These are phyloP conservation scores for Suillus plorans DNA, from an alignment of 768 basidiomycete genomes.

Conservation along the genomic window DNA sequence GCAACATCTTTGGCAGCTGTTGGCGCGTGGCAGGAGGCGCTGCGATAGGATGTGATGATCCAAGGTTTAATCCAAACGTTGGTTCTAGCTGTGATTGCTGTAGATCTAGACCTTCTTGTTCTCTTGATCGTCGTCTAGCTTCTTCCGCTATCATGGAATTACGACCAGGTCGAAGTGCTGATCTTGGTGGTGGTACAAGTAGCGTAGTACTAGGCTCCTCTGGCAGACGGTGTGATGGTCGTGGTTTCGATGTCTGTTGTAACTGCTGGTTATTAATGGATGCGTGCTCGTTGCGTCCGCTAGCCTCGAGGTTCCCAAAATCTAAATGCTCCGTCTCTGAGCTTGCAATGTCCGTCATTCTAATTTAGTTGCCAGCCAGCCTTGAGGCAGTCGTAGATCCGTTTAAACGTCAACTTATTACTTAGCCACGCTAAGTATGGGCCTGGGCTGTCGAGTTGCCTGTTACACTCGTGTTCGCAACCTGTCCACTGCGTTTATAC, in stretches of 20 bases:
- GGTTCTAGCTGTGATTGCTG: conserved; percentile 4
- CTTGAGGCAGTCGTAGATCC: background rate
- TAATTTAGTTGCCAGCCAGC: background rate
- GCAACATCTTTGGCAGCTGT: conserved; percentile 7
- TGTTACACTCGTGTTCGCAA: background rate
- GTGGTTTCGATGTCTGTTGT: background rate
- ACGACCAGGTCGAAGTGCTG: conserved; percentile 29
- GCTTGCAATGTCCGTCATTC: conserved; percentile 1
- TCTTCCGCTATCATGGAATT: conserved; percentile 10
- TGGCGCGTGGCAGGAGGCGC: conserved; percentile 7
- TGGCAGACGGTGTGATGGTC: background rate
- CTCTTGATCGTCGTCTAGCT: background rate
- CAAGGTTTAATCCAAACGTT: conserved; percentile 29
- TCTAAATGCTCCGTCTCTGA: background rate
- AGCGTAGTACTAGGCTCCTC: conserved; percentile 9
- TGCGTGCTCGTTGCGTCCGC: background rate
- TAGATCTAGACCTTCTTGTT: background rate
- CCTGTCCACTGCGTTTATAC: background rate
- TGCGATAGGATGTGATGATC: conserved; percentile 12
- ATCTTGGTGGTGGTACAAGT: conserved; percentile 30
- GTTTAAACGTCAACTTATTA: background rate
- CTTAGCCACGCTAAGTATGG: background rate
- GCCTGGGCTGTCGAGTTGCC: background rate
- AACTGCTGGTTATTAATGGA: background rate
- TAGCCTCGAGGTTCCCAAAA: background rate